Evolutionary conservation across 164 flowering plant genomes (phyloP), one percentile per base, ranked within the genome.

Genomic region (Buxus sempervirens): DNA sequence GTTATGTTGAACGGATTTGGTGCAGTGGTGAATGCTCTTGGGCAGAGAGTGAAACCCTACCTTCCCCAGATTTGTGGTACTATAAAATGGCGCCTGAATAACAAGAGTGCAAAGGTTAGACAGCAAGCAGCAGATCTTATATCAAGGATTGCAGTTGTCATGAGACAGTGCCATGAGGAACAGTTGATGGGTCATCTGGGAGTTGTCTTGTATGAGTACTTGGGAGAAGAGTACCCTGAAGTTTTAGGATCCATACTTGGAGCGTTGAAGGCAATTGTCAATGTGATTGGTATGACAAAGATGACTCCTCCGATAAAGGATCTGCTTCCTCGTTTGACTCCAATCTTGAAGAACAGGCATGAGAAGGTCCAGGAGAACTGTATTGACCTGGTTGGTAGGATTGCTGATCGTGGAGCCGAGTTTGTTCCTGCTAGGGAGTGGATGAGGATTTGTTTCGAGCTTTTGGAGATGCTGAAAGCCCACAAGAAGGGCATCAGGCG

Each of bases 71-170:
- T 93, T 14, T 96, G 97, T 84, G 99, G 98, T 78, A 96, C 99
- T 66, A 90, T 93, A 20, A 96, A 96, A 81, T 96, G 98, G 99
- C 91, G 99, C 7, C 72, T 96, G 80, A 96, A 96, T 72, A 93
- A 93, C 80, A 96, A 96, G 82, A 93, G 99, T 75, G 99, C 98
- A 3, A 96, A 96, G 81, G 99, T 96, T 51, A 87, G 99, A 64
- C 98, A 96, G 72, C 98, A 90, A 78, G 99, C 99, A 0, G 99
- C 99, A 15, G 99, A 93, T 81, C 96, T 96, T n/a, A 96, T 96
- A 45, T 90, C 99, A 7, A 87, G 99, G 72, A 90, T 96, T 68
- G 96, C 97, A 24, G 99, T 90, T 62, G 93, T 96, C 27, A 96
- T 96, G 99, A 96, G 87, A 75, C 98, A 93, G 80, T 96, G 99